Evolutionary conservation across 176 grass and related monocot species (phyloP), one percentile per base, ranked within the genome.

Genomic region (Musa beccarii): DNA sequence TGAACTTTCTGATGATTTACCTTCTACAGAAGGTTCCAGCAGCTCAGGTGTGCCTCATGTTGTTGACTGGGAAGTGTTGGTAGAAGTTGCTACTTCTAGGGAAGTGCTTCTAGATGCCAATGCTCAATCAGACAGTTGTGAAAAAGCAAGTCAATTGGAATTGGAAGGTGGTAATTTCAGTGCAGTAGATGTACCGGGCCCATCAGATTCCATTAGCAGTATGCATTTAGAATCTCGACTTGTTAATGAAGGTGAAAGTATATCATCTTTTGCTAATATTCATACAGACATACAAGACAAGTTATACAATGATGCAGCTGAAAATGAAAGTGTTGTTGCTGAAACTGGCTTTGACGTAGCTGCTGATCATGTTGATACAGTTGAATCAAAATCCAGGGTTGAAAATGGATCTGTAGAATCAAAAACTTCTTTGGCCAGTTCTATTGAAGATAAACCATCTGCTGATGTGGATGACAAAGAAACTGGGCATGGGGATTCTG

Each of bases 401-500:
- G 34, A 71, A 73, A 81, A 55, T 75, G 74, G 62, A 75, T 81
- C 72, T 83, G 20, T 63, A 61, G 70, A 74, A 80, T 70, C 76
- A 80, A 85, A 65, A 74, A 75, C 81, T 71, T 79, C 61, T 77
- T 79, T 78, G 66, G 53, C 43, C 52, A 75, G 80, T 59, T 59
- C 74, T 74, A 53, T 69, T 28, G 66, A 64, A 64, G 79, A 1
- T 21, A 49, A 53, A n/a, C 28, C 26, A 55, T 76, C 85, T 54
- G 19, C 87, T 75, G 63, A 71, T 21, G 68, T 75, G 59, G 81
- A 68, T 65, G 59, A 71, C 24, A 76, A 68, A 7, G 61, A 87
- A 80, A 28, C 57, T 78, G 64, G 34, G 21, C 8, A 61, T 66
- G 52, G 53, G 23, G 75, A 83, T 74, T 69, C 69, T 71, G 74